These are phyloP conservation scores for Suillus plorans DNA, from an alignment of 768 basidiomycete genomes.

Conservation along the genomic window DNA sequence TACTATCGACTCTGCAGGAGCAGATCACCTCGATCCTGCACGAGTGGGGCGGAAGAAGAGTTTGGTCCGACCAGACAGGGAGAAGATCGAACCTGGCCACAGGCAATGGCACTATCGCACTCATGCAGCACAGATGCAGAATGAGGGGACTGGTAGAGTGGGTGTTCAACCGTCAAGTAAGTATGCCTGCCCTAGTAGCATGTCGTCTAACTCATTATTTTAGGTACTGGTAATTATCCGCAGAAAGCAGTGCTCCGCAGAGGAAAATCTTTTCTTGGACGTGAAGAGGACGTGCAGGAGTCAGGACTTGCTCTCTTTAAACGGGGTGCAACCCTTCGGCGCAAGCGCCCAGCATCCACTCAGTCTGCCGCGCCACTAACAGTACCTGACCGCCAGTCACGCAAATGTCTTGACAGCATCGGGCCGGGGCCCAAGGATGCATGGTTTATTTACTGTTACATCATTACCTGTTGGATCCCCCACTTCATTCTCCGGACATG, in stretches of 20 bases:
- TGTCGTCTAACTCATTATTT: conserved; percentile 6
- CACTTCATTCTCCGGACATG: conserved; percentile 71
- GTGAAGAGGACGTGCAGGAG: conserved; percentile 90
- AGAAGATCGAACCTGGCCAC: conserved; percentile 94
- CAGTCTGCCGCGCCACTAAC: conserved; percentile 39
- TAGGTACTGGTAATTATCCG: conserved; percentile 82
- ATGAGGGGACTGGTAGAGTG: conserved; percentile 60
- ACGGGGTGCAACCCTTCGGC: conserved; percentile 74
- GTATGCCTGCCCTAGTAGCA: conserved; percentile 32
- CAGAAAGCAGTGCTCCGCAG: conserved; percentile 58
- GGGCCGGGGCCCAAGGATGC: conserved; percentile 87
- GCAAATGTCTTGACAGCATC: conserved; percentile 66
- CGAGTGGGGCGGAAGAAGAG: conserved; percentile 83
- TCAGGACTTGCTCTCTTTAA: conserved; percentile 93
- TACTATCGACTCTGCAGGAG: conserved; percentile 32
- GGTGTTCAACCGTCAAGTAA: conserved; percentile 81
- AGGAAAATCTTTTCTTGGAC: conserved; percentile 84
- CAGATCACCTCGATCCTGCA: conserved; percentile 43
- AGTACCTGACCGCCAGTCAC: conserved; percentile 35
- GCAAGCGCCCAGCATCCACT: conserved; percentile 55
- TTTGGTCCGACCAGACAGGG: conserved; percentile 88
- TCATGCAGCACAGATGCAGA: conserved; percentile 77
- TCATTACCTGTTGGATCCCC: conserved; percentile 85
- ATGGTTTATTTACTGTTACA: conserved; percentile 94
- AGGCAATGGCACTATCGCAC: conserved; percentile 92